A percentile compares a stretch with the other conserved stretches of the same genome.
Conservation (phyloP, 1,139 yeast genomes). For the Candida anutae region DNA sequence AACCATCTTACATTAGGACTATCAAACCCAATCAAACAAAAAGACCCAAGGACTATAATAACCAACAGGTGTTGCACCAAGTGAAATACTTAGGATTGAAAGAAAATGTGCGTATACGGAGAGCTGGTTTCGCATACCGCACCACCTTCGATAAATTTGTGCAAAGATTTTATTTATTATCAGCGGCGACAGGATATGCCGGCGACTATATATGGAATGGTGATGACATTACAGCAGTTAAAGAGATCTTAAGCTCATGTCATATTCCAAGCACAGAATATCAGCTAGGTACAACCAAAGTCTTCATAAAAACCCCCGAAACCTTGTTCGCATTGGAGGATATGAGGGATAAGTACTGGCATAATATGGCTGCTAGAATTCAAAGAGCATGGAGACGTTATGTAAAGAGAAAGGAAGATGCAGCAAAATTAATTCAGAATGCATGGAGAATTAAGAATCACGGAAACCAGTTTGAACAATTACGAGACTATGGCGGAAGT, state of each 20-base stretch:
- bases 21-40: slow-evolving; percentile 95
- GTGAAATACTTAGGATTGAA: slow-evolving; percentile 92
- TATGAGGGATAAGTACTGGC: slow-evolving; percentile 97
- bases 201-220: slow-evolving; percentile 97
- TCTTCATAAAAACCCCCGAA: slow-evolving; percentile 95
- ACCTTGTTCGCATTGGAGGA: slow-evolving; percentile 92
- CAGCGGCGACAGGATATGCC: slow-evolving; percentile 90
- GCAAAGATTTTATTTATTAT: slow-evolving; percentile 86
- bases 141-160: slow-evolving; percentile 96
- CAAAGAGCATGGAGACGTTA: slow-evolving; percentile 96
- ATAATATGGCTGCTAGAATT: slow-evolving; percentile 94
- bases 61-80: slow-evolving; percentile 87
- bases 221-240: slow-evolving; percentile 73
- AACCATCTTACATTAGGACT: slow-evolving; percentile 95
- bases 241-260: slow-evolving; percentile 70
- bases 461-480: slow-evolving; percentile 73
- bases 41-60: slow-evolving; percentile 85
- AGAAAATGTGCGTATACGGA: slow-evolving; percentile 93
- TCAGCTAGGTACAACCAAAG: slow-evolving; percentile 92
- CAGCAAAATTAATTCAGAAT: slow-evolving; percentile 77
- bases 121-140: slow-evolving; percentile 98
- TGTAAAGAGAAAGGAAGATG: slow-evolving; percentile 72
- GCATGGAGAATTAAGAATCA: slow-evolving; percentile 78
- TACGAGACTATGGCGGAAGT: slow-evolving; percentile 76
- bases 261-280: slow-evolving; percentile 75